Base-by-base conservation (phyloP, 768 basidiomycete genomes). In the Dacryopinax spathularia region DNA sequence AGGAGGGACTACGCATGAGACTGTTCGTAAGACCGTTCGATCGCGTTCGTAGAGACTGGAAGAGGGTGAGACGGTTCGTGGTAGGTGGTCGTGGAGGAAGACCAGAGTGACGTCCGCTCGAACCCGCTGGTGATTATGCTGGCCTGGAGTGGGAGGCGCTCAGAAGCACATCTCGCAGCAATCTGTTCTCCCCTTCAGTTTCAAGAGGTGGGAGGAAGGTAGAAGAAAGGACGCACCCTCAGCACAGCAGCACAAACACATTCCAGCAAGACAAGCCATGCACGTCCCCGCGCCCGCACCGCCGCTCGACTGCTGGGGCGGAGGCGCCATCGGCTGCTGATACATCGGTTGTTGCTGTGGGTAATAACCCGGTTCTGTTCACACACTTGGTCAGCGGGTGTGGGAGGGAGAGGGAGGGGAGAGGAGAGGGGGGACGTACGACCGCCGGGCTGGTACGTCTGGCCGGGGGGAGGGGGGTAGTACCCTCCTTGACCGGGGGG, bases 191-290 rank as follows among this genome's bases (percentile, higher is more conserved):
- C 3, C 5, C 48, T 9, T 56, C 25, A 56, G 10, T 20, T 27
- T 6, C 29, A 9, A 3, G 48, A 56, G 10, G 25, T 5, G 48
- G 3, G 48, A 31, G 48, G 48, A 56, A 18, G 48, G 48, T 22
- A 29, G 18, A 6, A n/a, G n/a, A n/a, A n/a, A n/a, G n/a, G 39
- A 56, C 48, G 29, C 25, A 56, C 48, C 48, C 29, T 56, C 48
- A 10, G 48, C 48, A 56, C 48, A 56, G 48, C 48, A 56, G 48
- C 48, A 56, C 48, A 56, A 31, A 20, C 48, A 56, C 48, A 20
- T 20, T 22, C 48, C 48, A 3, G 48, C 48, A 2, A 56, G 48
- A 29, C 48, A 56, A 29, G 48, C 48, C 48, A 56, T 56, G 29
- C 48, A 56, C 48, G 48, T 56, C 25, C 48, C 48, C 18, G 13